phyloP scores from a whole-genome alignment of 306 rosid species.

The Prunus padus region DNA sequence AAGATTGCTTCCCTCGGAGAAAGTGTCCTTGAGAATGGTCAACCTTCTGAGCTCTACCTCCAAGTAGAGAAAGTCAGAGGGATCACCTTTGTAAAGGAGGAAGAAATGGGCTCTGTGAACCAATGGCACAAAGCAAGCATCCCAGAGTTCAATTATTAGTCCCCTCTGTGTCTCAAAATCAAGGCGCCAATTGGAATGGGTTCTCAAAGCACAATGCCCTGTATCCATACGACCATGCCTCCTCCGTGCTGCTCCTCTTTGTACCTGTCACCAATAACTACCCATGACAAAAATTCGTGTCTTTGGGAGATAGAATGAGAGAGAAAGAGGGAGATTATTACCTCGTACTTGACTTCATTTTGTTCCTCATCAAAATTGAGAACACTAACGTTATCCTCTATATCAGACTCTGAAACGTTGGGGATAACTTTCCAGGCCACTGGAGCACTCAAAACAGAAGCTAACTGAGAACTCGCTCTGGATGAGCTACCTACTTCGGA shows the following conservation, averaged over 20 bases:
- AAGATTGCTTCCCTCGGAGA: slow-evolving; percentile 32
- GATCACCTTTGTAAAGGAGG: slow-evolving; percentile 77
- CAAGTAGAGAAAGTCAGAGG: slow-evolving; percentile 68
- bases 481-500: background rate
- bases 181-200: slow-evolving; percentile 21
- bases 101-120: slow-evolving; percentile 79
- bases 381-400: slow-evolving; percentile 65
- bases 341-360: slow-evolving; percentile 19
- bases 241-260: slow-evolving; percentile 27
- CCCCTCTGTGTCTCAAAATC: slow-evolving; percentile 61
- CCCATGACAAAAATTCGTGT: background rate
- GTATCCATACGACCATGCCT: slow-evolving; percentile 14
- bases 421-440: slow-evolving; percentile 16
- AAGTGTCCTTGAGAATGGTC: slow-evolving; percentile 55
- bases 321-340: background rate
- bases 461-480: background rate
- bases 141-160: slow-evolving; percentile 76
- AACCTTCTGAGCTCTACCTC: slow-evolving; percentile 80
- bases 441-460: slow-evolving; percentile 31
- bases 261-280: slow-evolving; percentile 35
- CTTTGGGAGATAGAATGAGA: background rate
- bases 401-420: slow-evolving; percentile 26
- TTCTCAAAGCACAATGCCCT: slow-evolving; percentile 12
- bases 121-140: slow-evolving; percentile 66
- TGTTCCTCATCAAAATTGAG: slow-evolving; percentile 43